Evolutionary conservation across 306 rosid species (phyloP), one percentile per base, ranked within the genome.

Genomic region (Quercus engelmannii): DNA sequence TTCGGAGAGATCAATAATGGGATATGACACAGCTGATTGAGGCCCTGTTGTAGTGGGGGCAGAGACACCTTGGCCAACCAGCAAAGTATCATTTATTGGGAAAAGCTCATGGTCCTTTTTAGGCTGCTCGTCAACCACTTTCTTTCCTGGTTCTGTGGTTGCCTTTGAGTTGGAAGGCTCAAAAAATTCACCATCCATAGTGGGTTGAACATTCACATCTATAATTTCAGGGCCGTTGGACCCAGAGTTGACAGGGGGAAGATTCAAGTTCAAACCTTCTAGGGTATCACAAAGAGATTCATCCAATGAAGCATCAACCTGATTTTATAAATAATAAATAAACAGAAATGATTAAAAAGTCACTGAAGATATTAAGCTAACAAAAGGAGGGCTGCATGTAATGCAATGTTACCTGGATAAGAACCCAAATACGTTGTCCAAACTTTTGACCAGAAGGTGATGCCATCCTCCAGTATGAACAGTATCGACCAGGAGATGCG

Each of bases 341-440:
- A 46, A 43, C 23, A 19, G 14, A 55, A 68, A 67, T 65, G 6
- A 61, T 19, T 18, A 54, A 65, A 81, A 51, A 64, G 77, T 63
- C 46, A 56, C 33, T 31, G 55, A 19, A 28, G 41, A 69, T 8
- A 35, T 33, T 65, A 20, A 6, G 13, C 31, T 8, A 35, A 10
- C 26, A 62, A 65, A 71, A 19, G 33, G 55, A 41, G 15, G 28
- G 28, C 71, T 5, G 76, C n/a, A 28, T 23, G 33, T 46, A 57
- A 25, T 63, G 51, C 35, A 15, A 9, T 18, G 72, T 46, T 83
- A 96, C 99, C 94, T 85, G 92, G 76, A 96, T 86, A 62, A 85
- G 87, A 65, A 93, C 98, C 99, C 99, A 96, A 73, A 93, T 92
- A 76, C 94, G 93, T 61, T 96, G 97, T 55, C 99, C 99, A 88